Evolutionary conservation across 192 early-diverging fungal genomes (phyloP), one percentile per base, ranked within the genome.

Genomic region (Linnemannia hyalina): DNA sequence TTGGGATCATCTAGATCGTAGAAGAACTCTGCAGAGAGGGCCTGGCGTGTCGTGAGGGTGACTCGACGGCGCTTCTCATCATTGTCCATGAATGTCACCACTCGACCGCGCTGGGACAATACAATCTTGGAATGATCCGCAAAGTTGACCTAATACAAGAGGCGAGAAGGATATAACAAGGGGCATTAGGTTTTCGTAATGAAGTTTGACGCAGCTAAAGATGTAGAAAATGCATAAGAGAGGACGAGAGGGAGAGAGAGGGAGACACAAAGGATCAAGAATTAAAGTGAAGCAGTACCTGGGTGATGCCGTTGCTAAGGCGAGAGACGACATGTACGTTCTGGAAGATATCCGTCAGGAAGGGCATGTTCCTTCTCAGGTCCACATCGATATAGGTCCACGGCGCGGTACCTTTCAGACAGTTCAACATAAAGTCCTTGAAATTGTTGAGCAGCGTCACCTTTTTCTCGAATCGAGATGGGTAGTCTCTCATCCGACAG

Each of bases 91-190:
- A 90, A 95, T 7, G 95, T 93, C 68, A 96, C 74, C 10, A 89
- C 83, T 13, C 74, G 80, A 13, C 91, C 95, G 73, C 91, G 88
- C 52, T 90, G 77, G 5, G 90, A 91, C 32, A 95, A 75, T 20
- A 95, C 85, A 32, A 95, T 68, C 85, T 95, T 95, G 11, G 93
- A 93, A 83, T 95, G 95, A 74, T 95, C 95, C 76, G 92, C 93
- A 69, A 95, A 93, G 77, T 95, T 95, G 38, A 95, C 75, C 94
- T 95, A 82, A 15, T 32, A 15, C 26, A 11, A 29, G 13, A 44
- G 57, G 29, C 1, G n/a, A 22, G 36, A 38, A 6, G 49, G 68
- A 68, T 6, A 20, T 38, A 52, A 22, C 18, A 41, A 10, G 16
- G 13, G 20, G 44, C 22, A 5, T 60, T 63, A 16, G 22, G 2